Conservation (phyloP, 257 asterid genomes). For the Agastache rugosa region DNA sequence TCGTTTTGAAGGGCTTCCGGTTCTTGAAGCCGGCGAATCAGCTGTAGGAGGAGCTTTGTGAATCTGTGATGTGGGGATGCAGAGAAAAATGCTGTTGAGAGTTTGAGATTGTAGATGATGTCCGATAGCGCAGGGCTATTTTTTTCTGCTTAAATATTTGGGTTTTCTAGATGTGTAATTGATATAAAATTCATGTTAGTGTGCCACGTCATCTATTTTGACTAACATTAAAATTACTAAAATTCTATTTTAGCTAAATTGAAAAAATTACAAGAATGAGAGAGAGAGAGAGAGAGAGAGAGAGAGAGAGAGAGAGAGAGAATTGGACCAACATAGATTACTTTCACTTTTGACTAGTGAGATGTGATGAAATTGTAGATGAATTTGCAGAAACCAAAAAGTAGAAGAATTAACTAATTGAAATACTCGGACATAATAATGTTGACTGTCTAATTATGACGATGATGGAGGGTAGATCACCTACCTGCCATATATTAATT, state of each 20-base stretch:
- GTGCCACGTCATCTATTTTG: neutral
- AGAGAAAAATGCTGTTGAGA: no score
- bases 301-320: neutral
- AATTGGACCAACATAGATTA: no score
- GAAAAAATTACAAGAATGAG: neutral
- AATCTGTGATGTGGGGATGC: neutral
- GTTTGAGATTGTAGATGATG: no score
- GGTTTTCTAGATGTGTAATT: no score
- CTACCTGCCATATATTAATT: neutral
- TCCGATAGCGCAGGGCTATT: no score
- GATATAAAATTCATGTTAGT: neutral
- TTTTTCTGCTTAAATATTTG: no score
- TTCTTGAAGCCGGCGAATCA: constrained; percentile 82
- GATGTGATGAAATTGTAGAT: neutral
- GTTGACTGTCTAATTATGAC: neutral
- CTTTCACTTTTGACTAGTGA: neutral
- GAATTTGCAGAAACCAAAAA: neutral
- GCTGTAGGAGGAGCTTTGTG: constrained; percentile 80
- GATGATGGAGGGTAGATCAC: constrained; percentile 17
- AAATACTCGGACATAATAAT: neutral
- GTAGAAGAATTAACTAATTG: neutral
- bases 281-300: neutral
- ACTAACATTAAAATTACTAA: neutral
- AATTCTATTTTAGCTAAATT: neutral
- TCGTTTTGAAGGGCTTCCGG: constrained; percentile 72